Conservation (phyloP, 2,329 filamentous ascomycete genomes). For the Paracorniculantispora psalliotae region DNA sequence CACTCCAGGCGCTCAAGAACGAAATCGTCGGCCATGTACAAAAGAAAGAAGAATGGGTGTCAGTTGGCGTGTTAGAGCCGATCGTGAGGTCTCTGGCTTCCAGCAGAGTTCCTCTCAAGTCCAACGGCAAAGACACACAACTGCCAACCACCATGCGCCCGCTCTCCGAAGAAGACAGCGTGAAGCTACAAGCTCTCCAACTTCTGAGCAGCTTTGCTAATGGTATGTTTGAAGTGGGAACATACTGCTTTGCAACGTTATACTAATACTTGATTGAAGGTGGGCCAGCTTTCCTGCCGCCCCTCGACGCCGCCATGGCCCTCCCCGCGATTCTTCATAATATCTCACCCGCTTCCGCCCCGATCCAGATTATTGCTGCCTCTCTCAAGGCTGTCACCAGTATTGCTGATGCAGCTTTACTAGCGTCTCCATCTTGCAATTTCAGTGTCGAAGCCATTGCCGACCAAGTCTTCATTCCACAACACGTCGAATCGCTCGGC, state of each 20-base stretch:
- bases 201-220: slow-evolving; percentile 81
- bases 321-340: slow-evolving; percentile 67
- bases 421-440: slow-evolving; percentile 47
- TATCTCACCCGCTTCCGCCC: slow-evolving; percentile 60
- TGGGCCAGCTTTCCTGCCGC: slow-evolving; percentile 71
- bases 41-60: slow-evolving; percentile 76
- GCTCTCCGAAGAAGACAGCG: slow-evolving; percentile 59
- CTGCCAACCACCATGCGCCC: slow-evolving; percentile 29
- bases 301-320: slow-evolving; percentile 63
- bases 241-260: background rate
- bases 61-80: slow-evolving; percentile 61
- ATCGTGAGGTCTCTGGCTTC: slow-evolving; percentile 43
- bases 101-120: slow-evolving; percentile 27
- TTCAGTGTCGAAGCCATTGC: slow-evolving; percentile 50
- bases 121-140: slow-evolving; percentile 36
- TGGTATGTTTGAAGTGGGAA: slow-evolving; percentile 47
- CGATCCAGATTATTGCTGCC: slow-evolving; percentile 63
- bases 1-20: slow-evolving; percentile 76
- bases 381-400: slow-evolving; percentile 70
- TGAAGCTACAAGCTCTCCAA: slow-evolving; percentile 73
- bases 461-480: slow-evolving; percentile 58
- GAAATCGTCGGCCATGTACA: slow-evolving; percentile 83
- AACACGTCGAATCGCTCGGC: slow-evolving; percentile 57
- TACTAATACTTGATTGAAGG: slow-evolving; percentile 43
- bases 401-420: slow-evolving; percentile 59